Evolutionary conservation across 148 eudicot genomes (phyloP).

Genomic region (Camellia sinensis): DNA sequence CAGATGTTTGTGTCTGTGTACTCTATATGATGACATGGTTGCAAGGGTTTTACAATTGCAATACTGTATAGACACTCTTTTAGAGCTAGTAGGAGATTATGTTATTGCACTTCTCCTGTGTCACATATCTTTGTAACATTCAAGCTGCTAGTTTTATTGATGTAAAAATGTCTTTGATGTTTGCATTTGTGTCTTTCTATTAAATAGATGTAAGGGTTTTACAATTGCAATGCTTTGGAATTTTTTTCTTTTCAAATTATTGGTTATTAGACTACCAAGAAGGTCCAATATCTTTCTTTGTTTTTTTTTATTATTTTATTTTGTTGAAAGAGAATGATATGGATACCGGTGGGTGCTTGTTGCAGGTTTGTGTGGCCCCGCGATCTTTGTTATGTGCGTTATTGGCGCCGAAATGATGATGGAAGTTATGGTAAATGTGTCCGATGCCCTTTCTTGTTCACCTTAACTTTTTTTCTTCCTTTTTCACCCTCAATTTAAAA

Average conservation of each 20-base stretch:
- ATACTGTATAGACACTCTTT: not conserved
- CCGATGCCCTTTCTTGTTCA: not conserved
- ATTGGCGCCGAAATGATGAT: slow-evolving; percentile 99
- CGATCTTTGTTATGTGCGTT: slow-evolving; percentile 96
- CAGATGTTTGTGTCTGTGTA: slow-evolving; percentile 1
- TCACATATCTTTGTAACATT: not conserved
- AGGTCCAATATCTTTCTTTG: slow-evolving; percentile 7
- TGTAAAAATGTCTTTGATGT: slow-evolving; percentile 8
- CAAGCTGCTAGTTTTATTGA: not conserved
- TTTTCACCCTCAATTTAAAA: slow-evolving; percentile 6
- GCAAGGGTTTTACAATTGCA: not conserved
- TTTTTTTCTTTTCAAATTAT: not conserved
- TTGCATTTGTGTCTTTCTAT: not conserved
- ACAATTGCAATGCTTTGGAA: not conserved
- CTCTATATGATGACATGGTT: not conserved
- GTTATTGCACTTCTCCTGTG: not conserved
- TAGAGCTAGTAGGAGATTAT: slow-evolving; percentile 1
- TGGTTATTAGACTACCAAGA: slow-evolving; percentile 7
- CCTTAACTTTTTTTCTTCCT: slow-evolving; percentile 2
- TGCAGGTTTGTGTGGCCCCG: slow-evolving; percentile 98
- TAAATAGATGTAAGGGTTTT: not conserved
- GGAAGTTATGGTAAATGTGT: slow-evolving; percentile 84
- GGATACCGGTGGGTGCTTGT: slow-evolving; percentile 9
- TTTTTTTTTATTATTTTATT: not conserved
- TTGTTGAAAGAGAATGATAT: not conserved